These are phyloP conservation scores for Tricholoma saponaceum DNA, from an alignment of 768 basidiomycete species.

Conservation along the genomic window DNA sequence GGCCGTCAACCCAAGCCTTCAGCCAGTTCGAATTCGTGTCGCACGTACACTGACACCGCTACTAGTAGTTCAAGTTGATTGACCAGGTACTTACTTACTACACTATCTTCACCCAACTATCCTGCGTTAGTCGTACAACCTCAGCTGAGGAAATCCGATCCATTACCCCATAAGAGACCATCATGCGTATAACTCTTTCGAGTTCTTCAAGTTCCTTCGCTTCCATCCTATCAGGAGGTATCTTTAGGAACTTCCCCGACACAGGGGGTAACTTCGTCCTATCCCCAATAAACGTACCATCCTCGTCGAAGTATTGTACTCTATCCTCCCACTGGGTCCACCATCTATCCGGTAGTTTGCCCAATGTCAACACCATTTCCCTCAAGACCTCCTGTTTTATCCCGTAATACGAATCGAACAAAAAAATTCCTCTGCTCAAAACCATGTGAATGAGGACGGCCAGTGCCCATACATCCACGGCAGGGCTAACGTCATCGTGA, in stretches of 20 bases:
- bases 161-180: too few relatives aligned
- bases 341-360: too few relatives aligned
- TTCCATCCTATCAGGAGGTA: not conserved
- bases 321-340: too few relatives aligned
- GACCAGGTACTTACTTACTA: too few relatives aligned
- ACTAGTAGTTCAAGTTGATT: too few relatives aligned
- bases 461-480: too few relatives aligned
- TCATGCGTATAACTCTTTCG: constrained; percentile 3
- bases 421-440: not conserved
- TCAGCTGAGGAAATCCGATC: constrained; percentile 8
- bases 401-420: constrained; percentile 3
- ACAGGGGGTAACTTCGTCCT: not conserved
- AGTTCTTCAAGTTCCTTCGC: not conserved
- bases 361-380: constrained; percentile 11
- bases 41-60: too few relatives aligned
- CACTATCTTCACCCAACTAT: constrained; percentile 1
- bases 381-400: constrained; percentile 3
- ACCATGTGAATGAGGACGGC: too few relatives aligned
- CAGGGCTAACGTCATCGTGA: not conserved
- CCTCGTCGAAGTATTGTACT: too few relatives aligned
- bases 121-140: constrained; percentile 9
- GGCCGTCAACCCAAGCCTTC: too few relatives aligned
- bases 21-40: too few relatives aligned
- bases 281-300: constrained; percentile 6
- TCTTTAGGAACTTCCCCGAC: not conserved